Evolutionary conservation across 257 asterid species (phyloP).

Genomic region (Petunia secreta): DNA sequence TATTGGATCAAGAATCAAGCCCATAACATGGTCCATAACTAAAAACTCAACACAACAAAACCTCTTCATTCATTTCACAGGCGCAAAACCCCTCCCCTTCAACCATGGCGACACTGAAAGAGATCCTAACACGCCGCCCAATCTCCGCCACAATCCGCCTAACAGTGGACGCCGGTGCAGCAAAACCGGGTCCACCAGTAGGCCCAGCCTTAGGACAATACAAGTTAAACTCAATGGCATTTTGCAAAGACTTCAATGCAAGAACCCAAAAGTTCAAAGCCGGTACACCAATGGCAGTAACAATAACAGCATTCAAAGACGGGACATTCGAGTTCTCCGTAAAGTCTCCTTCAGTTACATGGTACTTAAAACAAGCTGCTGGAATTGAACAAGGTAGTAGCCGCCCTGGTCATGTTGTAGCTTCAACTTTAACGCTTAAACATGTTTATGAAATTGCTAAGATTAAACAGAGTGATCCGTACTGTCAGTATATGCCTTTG

Average conservation of each 20-base stretch:
- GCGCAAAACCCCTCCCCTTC: neutral
- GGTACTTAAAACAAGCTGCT: conserved; percentile 92
- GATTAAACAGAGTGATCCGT: conserved; percentile 82
- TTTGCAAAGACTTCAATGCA: conserved; percentile 90
- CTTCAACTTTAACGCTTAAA: conserved; percentile 62
- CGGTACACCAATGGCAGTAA: conserved; percentile 83
- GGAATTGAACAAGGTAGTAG: conserved; percentile 79
- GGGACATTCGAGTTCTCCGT: conserved; percentile 83
- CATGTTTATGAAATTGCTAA: conserved; percentile 93
- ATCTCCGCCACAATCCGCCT: conserved; percentile 88
- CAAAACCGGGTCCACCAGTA: conserved; percentile 87
- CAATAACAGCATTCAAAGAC: conserved; percentile 74
- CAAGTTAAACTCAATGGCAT: conserved; percentile 85
- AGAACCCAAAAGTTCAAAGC: conserved; percentile 86
- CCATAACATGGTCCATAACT: neutral
- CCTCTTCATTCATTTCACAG: neutral
- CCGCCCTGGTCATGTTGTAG: conserved; percentile 76
- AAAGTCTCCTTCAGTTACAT: conserved; percentile 76
- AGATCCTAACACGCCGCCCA: conserved; percentile 83
- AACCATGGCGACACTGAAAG: conserved; percentile 75
- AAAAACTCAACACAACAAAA: neutral
- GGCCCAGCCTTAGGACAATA: conserved; percentile 90
- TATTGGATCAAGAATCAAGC: neutral
- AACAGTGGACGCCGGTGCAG: conserved; percentile 86
- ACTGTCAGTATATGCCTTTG: conserved; percentile 74